Base-by-base conservation (phyloP, 1,284 basidiomycete genomes). In the Marasmius fiardii region DNA sequence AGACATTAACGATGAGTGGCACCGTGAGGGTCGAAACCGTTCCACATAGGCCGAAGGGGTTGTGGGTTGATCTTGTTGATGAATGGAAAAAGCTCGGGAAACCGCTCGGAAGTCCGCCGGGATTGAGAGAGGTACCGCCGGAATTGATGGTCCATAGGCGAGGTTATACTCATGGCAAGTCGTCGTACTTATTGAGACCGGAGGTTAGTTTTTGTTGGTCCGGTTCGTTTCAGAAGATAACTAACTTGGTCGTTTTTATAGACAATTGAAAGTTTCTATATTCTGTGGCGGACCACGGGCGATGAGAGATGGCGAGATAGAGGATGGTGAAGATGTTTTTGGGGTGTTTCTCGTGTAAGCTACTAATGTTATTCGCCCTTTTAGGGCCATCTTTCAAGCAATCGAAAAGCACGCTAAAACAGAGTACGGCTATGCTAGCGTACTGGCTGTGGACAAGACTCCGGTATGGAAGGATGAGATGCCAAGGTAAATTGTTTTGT, bases 221-320 rank as follows among this genome's bases (percentile, higher is more conserved):
- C 28, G 28, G 28, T 5, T 28, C 6, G 16, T n/a, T 16, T 12
- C 7, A 20, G 50, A 31, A 8, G 51, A 43, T 2, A 33, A 53
- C 26, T 57, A 31, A 55, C 53, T 26, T 55, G 49, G 21, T 39
- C 45, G 55, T 54, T 12, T 16, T 20, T 21, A 31, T 43, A 91
- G 86, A 78, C 88, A 2, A 68, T 89, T 6, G 88, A 90, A 64
- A 83, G 79, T 48, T 78, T 89, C 58, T 89, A 86, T 64, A 67
- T 88, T 23, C 67, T 91, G 57, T 92, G 86, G 85, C 76, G 83
- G 43, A 82, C 81, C 16, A 91, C 89, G 2, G 81, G 84, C 0
- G 82, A 92, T 56, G 66, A 69, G 16, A 78, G 76, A 48, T 92
- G 90, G 90, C 73, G 90, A 43, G 82, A 92, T 58, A 80, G 85